These are phyloP conservation scores for Pyrenophora seminiperda DNA, from an alignment of 2,329 filamentous ascomycete species.

Conservation along the genomic window DNA sequence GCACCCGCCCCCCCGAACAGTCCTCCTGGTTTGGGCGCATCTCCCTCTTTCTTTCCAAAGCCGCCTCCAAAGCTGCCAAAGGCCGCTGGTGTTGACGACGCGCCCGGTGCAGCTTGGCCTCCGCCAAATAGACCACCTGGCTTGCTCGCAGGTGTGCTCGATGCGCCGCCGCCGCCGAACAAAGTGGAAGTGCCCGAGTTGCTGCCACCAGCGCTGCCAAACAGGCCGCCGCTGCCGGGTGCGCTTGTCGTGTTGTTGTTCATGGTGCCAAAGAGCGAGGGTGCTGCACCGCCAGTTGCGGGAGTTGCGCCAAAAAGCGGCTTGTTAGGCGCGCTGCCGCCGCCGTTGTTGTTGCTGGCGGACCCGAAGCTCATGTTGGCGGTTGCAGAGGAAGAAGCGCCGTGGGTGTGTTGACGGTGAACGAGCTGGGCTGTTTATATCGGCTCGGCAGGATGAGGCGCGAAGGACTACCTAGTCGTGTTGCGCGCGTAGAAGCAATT, in stretches of 20 bases:
- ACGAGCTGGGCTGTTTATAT: constrained; percentile 4
- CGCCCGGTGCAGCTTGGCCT: constrained; percentile 30
- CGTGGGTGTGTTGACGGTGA: constrained; percentile 23
- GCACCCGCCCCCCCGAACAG: constrained; percentile 14
- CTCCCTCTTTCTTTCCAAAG: constrained; percentile 29
- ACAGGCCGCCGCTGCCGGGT: constrained; percentile 23
- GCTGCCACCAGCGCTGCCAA: constrained; percentile 20
- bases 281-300: constrained; percentile 30
- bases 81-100: constrained; percentile 20
- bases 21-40: constrained; percentile 31
- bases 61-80: constrained; percentile 21
- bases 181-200: constrained; percentile 23
- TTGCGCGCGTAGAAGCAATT: not conserved
- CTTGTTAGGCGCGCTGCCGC: constrained; percentile 35
- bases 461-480: constrained; percentile 2
- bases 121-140: constrained; percentile 37
- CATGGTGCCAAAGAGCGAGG: constrained; percentile 36
- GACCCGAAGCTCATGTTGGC: constrained; percentile 38
- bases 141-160: constrained; percentile 38
- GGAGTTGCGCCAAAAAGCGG: constrained; percentile 37
- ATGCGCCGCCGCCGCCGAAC: constrained; percentile 33
- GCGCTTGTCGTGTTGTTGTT: constrained; percentile 23
- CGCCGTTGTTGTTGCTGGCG: constrained; percentile 28
- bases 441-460: constrained; percentile 4
- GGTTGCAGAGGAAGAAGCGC: constrained; percentile 14